Conservation (phyloP, 2,329 filamentous ascomycete genomes). For the Phyllosticta paracitricarpa region DNA sequence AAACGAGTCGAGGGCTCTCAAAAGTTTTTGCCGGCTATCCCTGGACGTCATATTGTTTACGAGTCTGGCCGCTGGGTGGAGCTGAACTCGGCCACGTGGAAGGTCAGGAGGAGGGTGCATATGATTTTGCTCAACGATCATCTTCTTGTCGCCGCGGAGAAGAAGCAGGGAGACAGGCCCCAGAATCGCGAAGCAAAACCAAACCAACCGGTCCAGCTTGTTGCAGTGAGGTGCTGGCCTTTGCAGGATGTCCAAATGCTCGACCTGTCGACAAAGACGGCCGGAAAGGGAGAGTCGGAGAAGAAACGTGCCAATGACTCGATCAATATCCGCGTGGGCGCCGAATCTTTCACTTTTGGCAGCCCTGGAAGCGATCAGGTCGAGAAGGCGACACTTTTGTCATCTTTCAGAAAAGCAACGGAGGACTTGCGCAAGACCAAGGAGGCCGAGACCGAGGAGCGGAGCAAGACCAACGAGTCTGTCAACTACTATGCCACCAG, state of each 20-base stretch:
- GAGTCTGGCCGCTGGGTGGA: constrained; percentile 94
- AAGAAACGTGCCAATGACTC: constrained; percentile 36
- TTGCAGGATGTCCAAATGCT: constrained; percentile 87
- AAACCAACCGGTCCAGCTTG: constrained; percentile 51
- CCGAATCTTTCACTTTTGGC: constrained; percentile 89
- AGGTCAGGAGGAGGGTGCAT: constrained; percentile 78
- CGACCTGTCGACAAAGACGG: constrained; percentile 54
- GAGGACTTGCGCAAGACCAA: constrained; percentile 82
- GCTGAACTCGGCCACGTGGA: constrained; percentile 94
- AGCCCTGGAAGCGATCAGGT: constrained; percentile 70
- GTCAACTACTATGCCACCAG: constrained; percentile 78
- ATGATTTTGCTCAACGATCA: constrained; percentile 93
- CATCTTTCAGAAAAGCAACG: constrained; percentile 84
- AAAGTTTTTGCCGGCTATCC: constrained; percentile 84
- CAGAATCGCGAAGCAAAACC: constrained; percentile 40
- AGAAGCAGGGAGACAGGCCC: constrained; percentile 67
- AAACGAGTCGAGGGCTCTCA: constrained; percentile 97
- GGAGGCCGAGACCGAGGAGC: constrained; percentile 78
- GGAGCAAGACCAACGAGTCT: constrained; percentile 72
- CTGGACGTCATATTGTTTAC: constrained; percentile 86
- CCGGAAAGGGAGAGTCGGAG: neutral
- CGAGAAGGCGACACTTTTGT: constrained; percentile 71
- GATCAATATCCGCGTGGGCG: constrained; percentile 80
- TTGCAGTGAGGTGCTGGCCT: constrained; percentile 91
- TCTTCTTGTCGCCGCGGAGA: constrained; percentile 84